These are phyloP conservation scores for Ceratobasidium sp. DNA, from an alignment of 1,284 basidiomycete species.

Conservation along the genomic window DNA sequence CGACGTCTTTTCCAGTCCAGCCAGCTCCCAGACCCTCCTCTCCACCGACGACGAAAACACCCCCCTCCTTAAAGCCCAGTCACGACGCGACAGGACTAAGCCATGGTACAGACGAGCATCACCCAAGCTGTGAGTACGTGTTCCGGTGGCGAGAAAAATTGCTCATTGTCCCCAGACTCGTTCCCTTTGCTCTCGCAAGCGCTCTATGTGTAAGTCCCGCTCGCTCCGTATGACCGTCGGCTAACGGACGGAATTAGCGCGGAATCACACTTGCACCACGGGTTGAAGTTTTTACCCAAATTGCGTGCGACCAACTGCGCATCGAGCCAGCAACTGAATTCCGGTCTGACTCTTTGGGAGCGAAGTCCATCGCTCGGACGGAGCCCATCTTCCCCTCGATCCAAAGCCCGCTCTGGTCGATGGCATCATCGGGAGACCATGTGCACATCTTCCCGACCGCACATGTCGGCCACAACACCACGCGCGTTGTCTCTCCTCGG, in stretches of 20 bases:
- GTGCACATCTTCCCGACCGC: conserved; percentile 11
- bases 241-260: conserved; percentile 55
- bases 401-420: conserved; percentile 37
- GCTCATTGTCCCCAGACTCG: conserved; percentile 58
- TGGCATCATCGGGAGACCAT: neutral
- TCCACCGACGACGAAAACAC: conserved; percentile 15
- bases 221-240: neutral
- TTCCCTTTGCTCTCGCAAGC: conserved; percentile 72
- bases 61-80: conserved; percentile 11
- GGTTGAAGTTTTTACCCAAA: conserved; percentile 76
- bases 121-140: conserved; percentile 15
- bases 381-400: conserved; percentile 43
- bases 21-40: conserved; percentile 7
- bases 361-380: conserved; percentile 34
- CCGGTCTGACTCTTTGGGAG: conserved; percentile 42
- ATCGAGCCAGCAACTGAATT: conserved; percentile 44
- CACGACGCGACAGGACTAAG: neutral
- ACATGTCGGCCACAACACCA: conserved; percentile 38
- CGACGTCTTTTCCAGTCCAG: conserved; percentile 2
- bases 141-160: neutral
- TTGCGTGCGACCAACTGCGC: conserved; percentile 68
- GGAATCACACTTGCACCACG: conserved; percentile 79
- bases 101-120: conserved; percentile 26
- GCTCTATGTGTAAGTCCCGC: conserved; percentile 64
- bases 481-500: conserved; percentile 50